These are phyloP conservation scores for Hylodesmum podocarpum DNA, from an alignment of 306 rosid genomes.

Conservation along the genomic window DNA sequence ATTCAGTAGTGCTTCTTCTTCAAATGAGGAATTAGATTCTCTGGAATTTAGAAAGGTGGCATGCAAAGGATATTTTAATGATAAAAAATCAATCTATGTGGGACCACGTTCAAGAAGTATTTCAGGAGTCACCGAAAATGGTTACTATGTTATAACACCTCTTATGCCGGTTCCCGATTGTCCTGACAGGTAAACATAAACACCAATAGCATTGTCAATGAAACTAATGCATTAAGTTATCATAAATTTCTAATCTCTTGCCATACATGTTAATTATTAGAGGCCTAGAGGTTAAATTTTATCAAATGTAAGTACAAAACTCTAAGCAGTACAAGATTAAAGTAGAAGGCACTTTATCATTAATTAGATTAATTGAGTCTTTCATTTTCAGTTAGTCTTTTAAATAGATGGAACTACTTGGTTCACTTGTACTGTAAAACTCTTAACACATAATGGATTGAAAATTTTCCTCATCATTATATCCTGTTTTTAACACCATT, in stretches of 20 bases:
- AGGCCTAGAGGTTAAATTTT: not conserved
- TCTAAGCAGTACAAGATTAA: not conserved
- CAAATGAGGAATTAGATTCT: constrained; percentile 52
- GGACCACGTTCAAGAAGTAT: constrained; percentile 99
- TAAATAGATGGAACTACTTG: not conserved
- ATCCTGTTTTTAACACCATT: not conserved
- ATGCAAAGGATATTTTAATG: constrained; percentile 76
- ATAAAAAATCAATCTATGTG: constrained; percentile 69
- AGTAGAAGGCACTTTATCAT: not conserved
- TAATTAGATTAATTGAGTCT: not conserved
- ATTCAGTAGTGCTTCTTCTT: constrained; percentile 40
- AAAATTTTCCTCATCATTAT: not conserved
- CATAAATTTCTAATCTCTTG: not conserved
- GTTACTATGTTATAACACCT: constrained; percentile 87
- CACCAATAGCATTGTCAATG: constrained; percentile 11
- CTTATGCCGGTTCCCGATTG: constrained; percentile 59
- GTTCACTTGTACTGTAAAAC: not conserved
- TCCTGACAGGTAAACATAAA: constrained; percentile 58
- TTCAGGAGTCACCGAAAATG: constrained; percentile 94
- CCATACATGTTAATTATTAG: not conserved
- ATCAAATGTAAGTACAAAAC: not conserved
- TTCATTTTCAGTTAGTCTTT: not conserved
- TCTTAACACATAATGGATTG: not conserved
- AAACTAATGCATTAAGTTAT: constrained; percentile 9
- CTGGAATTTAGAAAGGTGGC: constrained; percentile 80